Evolutionary conservation across 2,329 filamentous ascomycete genomes (phyloP), one percentile per base, ranked within the genome.

Genomic region (Metarhizium rileyi): DNA sequence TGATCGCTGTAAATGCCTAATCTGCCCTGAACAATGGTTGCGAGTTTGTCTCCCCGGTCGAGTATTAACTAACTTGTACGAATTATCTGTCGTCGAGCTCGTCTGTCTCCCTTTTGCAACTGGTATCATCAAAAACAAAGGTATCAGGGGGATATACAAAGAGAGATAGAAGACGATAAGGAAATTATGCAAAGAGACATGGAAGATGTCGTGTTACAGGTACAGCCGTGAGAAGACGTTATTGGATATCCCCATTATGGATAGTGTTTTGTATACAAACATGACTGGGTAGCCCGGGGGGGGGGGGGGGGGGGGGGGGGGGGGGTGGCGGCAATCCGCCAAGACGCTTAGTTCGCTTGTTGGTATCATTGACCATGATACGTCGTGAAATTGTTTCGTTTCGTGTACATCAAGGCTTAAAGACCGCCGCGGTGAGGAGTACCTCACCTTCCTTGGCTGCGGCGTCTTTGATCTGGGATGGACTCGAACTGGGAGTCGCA

Each of bases 371-470:
- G 53, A 45, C 42, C 52, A 53, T 50, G 20, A 42, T 45, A 23
- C 20, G n/a, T 25, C 20, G 25, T 25, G 6, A 5, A 25, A 4
- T 14, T 23, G 35, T 25, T 42, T 25, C 22, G 38, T 14, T n/a
- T n/a, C n/a, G n/a, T 3, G 22, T 5, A 5, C 20, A 48, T 63
- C 55, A 64, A 41, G 73, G 71, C 48, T 69, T 68, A 60, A 77
- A 78, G 33, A 77, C 75, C 38, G 74, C 73, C 43, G 66, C 72
- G 43, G 73, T 72, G 42, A 80, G 68, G 46, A 77, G 69, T 23
- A 76, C 63, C 22, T 62, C 62, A 20, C 61, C 57, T 6, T 56
- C 57, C 16, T 45, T 33, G 20, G 8, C n/a, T n/a, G n/a, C 35
- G 7, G 33, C 18, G 14, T 56, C 57, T 20, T 48, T 44, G 35